A percentile compares a stretch with the other conserved stretches of the same genome.
These are phyloP conservation scores for Dryas alaskensis DNA, from an alignment of 306 rosid species.

Conservation along the genomic window DNA sequence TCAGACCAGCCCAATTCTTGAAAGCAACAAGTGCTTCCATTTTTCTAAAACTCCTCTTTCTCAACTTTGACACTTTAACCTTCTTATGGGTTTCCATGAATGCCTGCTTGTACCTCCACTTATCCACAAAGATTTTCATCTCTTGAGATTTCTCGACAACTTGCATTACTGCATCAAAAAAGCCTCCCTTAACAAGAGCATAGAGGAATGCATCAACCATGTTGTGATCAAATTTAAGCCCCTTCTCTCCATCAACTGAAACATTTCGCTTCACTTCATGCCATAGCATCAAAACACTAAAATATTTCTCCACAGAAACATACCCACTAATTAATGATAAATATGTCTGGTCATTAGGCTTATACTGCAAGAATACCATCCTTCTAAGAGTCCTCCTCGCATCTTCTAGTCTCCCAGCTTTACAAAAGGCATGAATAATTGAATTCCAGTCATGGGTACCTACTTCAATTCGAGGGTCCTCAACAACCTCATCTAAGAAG, in stretches of 20 bases:
- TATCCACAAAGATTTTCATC: slow-evolving; percentile 84
- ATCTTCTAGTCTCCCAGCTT: slow-evolving; percentile 86
- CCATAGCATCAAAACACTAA: slow-evolving; percentile 84
- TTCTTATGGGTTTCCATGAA: slow-evolving; percentile 94
- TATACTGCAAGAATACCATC: slow-evolving; percentile 78
- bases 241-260: slow-evolving; percentile 53
- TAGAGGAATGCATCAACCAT: slow-evolving; percentile 85
- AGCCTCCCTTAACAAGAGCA: slow-evolving; percentile 96
- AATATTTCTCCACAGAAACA: slow-evolving; percentile 73
- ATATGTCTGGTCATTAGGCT: slow-evolving; percentile 88
- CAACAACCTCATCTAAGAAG: slow-evolving; percentile 87
- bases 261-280: slow-evolving; percentile 76
- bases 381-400: slow-evolving; percentile 93
- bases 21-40: slow-evolving; percentile 88
- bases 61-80: slow-evolving; percentile 71
- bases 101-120: slow-evolving; percentile 98
- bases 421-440: slow-evolving; percentile 90
- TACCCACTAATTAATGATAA: slow-evolving; percentile 78
- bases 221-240: slow-evolving; percentile 61
- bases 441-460: slow-evolving; percentile 97
- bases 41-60: slow-evolving; percentile 67
- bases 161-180: slow-evolving; percentile 94
- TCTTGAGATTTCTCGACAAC: slow-evolving; percentile 85
- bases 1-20: slow-evolving; percentile 97
- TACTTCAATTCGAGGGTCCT: slow-evolving; percentile 82